phyloP scores from a whole-genome alignment of 768 basidiomycete genomes.

The Leccinellum rugosiceps region DNA sequence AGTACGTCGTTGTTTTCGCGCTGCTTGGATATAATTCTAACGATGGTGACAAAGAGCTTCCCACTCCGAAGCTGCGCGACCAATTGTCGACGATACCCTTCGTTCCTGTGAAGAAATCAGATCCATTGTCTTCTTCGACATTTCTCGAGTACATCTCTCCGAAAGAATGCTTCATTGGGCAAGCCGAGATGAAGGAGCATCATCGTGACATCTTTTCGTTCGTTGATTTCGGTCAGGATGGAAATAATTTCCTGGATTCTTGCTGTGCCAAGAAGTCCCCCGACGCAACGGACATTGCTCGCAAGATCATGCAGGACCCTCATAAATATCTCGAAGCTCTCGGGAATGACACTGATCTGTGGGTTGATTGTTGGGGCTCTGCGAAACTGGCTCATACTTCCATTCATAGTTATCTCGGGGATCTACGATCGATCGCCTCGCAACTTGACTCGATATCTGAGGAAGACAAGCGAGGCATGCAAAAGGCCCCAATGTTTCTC shows the following conservation, averaged over 20 bases:
- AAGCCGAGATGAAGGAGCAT: neutral
- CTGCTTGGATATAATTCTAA: neutral
- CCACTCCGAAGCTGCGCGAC: conserved; percentile 3
- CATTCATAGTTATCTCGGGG: conserved; percentile 9
- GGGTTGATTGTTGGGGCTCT: neutral
- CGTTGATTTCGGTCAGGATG: conserved; percentile 12
- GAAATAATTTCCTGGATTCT: conserved; percentile 12
- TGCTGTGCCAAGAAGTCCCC: conserved; percentile 14
- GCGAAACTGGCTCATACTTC: neutral
- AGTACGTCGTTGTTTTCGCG: conserved; percentile 2
- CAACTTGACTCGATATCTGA: conserved; percentile 8
- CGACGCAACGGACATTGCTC: conserved; percentile 9
- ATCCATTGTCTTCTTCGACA: neutral
- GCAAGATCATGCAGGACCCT: conserved; percentile 10
- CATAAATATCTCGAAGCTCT: conserved; percentile 1
- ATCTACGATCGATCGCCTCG: conserved; percentile 12
- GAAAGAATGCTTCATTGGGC: conserved; percentile 14
- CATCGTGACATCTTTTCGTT: conserved; percentile 11
- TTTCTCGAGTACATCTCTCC: neutral
- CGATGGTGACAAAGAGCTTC: conserved; percentile 2
- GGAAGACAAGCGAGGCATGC: conserved; percentile 11
- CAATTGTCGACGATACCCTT: conserved; percentile 7
- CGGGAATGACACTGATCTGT: neutral
- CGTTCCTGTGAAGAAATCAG: conserved; percentile 4
- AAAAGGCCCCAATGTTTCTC: conserved; percentile 7